Evolutionary conservation across 768 basidiomycete genomes (phyloP), one percentile per base, ranked within the genome.

Genomic region (Coprinopsis sp.): DNA sequence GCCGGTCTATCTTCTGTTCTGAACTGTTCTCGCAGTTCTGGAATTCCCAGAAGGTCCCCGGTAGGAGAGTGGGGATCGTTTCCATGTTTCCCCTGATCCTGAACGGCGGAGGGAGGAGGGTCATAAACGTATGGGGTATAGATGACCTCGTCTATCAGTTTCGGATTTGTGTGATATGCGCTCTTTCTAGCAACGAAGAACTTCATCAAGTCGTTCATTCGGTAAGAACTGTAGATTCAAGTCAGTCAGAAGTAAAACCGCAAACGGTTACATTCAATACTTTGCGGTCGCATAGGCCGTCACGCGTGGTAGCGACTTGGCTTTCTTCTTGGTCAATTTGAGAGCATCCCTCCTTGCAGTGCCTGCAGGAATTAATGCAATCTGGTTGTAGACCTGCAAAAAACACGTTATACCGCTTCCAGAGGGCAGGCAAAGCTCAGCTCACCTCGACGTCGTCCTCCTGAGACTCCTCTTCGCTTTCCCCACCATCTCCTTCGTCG

Each of bases 281-380:
- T 78, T 84, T 25, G 93, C 90, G 13, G 92, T 96, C 34, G 93
- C 91, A 65, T 95, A 96, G 4, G 93, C 94, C 2, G 94, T 96
- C n/a, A 94, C 94, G 56, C 94, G 71, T 25, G 93, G 93, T 11
- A 96, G 64, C 11, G 81, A 82, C 61, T 93, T 94, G 2, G 92
- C 91, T 62, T 94, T 95, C 70, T 89, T 93, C 70, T 96, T 95
- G 2, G 93, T 97, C 53, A 97, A 65, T 49, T 75, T 83, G 51
- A 92, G 66, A 2, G 94, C 94, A 69, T 97, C 94, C 49, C 91
- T 76, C 33, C 91, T 81, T 6, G 94, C 94, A 18, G 93, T 91
- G 3, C 94, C 94, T 36, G 91, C 91, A 2, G 94, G 93, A 42
- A 97, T 97, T 27, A 91, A 81, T 3, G 89, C 87, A 49, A 97